Conservation (phyloP, 495 filamentous ascomycete species). For the Astrocystis sublimbata region DNA sequence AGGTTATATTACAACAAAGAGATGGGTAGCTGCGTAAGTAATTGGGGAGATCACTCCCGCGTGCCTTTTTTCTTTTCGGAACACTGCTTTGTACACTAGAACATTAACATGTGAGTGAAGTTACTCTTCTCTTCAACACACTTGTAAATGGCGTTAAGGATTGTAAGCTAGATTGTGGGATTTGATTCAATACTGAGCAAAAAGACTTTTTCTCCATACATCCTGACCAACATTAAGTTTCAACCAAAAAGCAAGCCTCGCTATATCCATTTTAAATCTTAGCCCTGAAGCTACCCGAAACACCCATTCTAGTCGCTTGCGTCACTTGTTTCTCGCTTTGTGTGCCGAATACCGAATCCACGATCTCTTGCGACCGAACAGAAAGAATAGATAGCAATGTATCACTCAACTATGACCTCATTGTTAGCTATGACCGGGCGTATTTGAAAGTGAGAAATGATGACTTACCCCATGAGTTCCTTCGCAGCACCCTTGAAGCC, state of each 20-base stretch:
- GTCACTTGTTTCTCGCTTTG: neutral
- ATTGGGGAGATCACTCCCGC: neutral
- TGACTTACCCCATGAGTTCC: constrained; percentile 80
- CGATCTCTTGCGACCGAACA: constrained; percentile 73
- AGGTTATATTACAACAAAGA: no score
- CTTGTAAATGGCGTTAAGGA: no score
- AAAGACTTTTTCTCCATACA: neutral
- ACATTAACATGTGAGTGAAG: neutral
- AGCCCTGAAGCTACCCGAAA: neutral
- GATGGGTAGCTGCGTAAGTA: no score
- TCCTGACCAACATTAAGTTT: neutral
- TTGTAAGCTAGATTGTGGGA: neutral
- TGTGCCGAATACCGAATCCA: constrained; percentile 67
- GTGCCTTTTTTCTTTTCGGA: no score
- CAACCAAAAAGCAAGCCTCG: constrained; percentile 7
- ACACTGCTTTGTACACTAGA: no score
- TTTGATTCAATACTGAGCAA: neutral
- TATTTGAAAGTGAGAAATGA: neutral
- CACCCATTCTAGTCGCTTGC: neutral
- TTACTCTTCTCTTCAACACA: neutral
- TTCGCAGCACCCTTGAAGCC: constrained; percentile 95
- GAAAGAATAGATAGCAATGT: constrained; percentile 78
- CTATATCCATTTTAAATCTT: neutral
- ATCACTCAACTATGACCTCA: constrained; percentile 61
- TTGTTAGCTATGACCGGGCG: constrained; percentile 1